Evolutionary conservation across 1,139 yeast species (phyloP), one percentile per base, ranked within the genome.

Genomic region (Zygoascus hellenicus): DNA sequence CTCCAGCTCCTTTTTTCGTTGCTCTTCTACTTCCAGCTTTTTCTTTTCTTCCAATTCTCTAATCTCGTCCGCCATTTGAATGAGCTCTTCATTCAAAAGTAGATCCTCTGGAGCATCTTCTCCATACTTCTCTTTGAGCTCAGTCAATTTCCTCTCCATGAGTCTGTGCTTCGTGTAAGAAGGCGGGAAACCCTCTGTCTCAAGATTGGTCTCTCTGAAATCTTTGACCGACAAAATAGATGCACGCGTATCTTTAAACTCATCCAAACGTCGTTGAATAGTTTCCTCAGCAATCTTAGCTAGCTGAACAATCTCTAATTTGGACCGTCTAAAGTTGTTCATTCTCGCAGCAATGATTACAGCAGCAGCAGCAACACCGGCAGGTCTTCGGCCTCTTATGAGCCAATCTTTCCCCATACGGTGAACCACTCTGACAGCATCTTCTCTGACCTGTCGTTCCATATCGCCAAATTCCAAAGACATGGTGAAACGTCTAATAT

Each of bases 301-400:
- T 19, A 92, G 92, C 0, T 95, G 94, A 17, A 92, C 97, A 48
- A 94, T 83, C 62, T 94, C 97, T 1, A 92, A 80, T 65, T 92
- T 96, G 3, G 95, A 83, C 59, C 97, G 75, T 58, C 96, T 76
- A 63, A 86, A 81, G 60, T 90, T 90, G 66, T 92, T 92, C 97
- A 92, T 92, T 66, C 98, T 76, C 2, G 97, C 92, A 0, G 99
- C 98, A 46, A 92, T 69, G 43, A 94, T 66, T 2, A 92, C 76
- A 66, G 97, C 89, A 0, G 98, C 98, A 28, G 98, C 99, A 0
- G 98, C 98, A 45, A 92, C 79, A 60, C 99, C 98, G 0, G 98
- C 97, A 0, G 98, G 98, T 52, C 98, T 76, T 62, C 99, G 77
- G 31, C 99, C 99, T 64, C 88, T 95, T 61, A 83, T 86, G 54